phyloP scores from a whole-genome alignment of 2,329 filamentous ascomycete species.

The Arthrobotrys iridis region DNA sequence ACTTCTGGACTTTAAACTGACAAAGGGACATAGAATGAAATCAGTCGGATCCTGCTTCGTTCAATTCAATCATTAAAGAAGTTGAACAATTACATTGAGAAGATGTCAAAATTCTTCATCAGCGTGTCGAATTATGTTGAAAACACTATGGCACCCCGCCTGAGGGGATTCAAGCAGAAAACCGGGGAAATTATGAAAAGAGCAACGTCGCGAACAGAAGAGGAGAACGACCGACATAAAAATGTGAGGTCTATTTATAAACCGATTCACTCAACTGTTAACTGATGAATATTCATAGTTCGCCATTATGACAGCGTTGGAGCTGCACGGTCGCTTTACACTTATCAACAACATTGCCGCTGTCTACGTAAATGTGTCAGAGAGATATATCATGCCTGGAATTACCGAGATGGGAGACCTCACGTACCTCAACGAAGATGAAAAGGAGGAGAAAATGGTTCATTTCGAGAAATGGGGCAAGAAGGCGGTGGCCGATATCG shows the following conservation, averaged over 20 bases:
- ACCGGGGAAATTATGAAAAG: neutral
- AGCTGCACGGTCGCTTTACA: constrained; percentile 15
- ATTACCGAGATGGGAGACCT: constrained; percentile 27
- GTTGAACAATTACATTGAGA: neutral
- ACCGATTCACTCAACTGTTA: neutral
- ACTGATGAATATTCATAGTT: neutral
- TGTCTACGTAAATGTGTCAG: constrained; percentile 26
- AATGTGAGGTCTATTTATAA: neutral
- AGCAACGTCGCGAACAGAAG: neutral
- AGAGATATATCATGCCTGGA: constrained; percentile 27
- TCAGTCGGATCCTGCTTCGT: neutral
- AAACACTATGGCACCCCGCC: neutral
- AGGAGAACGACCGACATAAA: neutral
- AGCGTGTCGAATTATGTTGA: neutral
- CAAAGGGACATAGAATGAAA: neutral
- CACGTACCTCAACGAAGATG: neutral
- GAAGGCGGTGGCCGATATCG: neutral
- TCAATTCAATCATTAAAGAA: neutral
- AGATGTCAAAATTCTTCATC: neutral
- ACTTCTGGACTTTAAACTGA: neutral
- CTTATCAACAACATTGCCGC: constrained; percentile 20
- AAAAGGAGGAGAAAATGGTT: neutral
- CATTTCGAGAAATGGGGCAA: constrained; percentile 1
- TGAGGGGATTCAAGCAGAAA: neutral
- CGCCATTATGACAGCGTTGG: neutral